Percentiles rank a stretch among this genome's conserved stretches.
These are phyloP conservation scores for Ophiostoma angusticollis DNA, from an alignment of 2,329 filamentous ascomycete species.

Conservation along the genomic window DNA sequence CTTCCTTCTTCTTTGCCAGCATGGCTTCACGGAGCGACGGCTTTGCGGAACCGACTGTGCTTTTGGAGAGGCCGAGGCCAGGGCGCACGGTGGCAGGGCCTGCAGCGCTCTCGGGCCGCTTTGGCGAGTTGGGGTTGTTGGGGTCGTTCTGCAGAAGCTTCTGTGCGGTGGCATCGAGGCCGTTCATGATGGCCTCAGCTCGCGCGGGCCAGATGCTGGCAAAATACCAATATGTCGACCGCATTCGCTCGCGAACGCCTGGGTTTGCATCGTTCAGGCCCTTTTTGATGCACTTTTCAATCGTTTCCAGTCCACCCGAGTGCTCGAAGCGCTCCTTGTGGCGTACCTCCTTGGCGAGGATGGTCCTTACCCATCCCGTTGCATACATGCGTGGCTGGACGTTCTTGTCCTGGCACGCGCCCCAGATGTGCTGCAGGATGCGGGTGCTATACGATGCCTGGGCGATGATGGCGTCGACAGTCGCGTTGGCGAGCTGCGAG, in stretches of 20 bases:
- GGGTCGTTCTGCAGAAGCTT: slow-evolving; percentile 71
- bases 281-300: slow-evolving; percentile 82
- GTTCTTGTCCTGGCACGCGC: slow-evolving; percentile 84
- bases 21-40: slow-evolving; percentile 71
- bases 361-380: slow-evolving; percentile 69
- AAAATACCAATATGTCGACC: slow-evolving; percentile 78
- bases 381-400: slow-evolving; percentile 71
- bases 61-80: slow-evolving; percentile 49
- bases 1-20: slow-evolving; percentile 64
- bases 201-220: slow-evolving; percentile 62
- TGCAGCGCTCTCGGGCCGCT: slow-evolving; percentile 29
- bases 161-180: slow-evolving; percentile 66
- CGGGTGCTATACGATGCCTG: slow-evolving; percentile 68
- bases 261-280: slow-evolving; percentile 84
- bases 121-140: slow-evolving; percentile 62
- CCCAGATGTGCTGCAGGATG: slow-evolving; percentile 74
- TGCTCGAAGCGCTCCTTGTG: slow-evolving; percentile 80
- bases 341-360: slow-evolving; percentile 62
- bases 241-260: slow-evolving; percentile 74
- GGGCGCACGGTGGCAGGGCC: slow-evolving; percentile 31
- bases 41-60: slow-evolving; percentile 44
- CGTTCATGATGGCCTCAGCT: slow-evolving; percentile 63
- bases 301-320: slow-evolving; percentile 64
- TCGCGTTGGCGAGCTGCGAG: slow-evolving; percentile 68
- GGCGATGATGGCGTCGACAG: slow-evolving; percentile 68